Base-by-base conservation (phyloP, 2,329 filamentous ascomycete species). In the Claviceps monticola region DNA sequence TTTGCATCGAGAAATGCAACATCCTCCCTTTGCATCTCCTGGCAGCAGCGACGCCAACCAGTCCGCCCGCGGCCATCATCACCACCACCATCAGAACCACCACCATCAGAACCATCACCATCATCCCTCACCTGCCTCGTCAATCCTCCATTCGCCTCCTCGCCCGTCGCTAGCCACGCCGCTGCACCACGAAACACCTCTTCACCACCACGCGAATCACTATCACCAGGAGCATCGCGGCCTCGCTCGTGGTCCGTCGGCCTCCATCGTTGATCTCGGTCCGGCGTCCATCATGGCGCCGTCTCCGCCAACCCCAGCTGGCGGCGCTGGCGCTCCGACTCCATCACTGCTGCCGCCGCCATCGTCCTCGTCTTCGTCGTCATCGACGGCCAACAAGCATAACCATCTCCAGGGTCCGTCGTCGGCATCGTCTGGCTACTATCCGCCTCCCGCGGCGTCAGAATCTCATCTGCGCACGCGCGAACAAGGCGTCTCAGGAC, bases 401-500 rank as follows among this genome's bases (percentile, higher is more conserved):
- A 54, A 59, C 49, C 62, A 62, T 47, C 62, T 58, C 49, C 62
- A 57, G 51, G 61, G 48, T 58, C 56, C 54, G 54, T 51, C 60
- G 51, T 44, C 65, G 56, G 56, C 66, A 54, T 54, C 64, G 59
- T 21, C 54, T 55, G 50, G 16, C 41, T 53, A 51, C 52, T 54
- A 54, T 42, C 49, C 50, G 1, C 49, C 41, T 3, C 47, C 49
- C 44, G 29, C 42, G 14, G 46, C 50, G 8, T 53, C 53, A 41
- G 53, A 56, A 47, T 54, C 54, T 45, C 54, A 53, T 51, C 66
- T 67, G 54, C 62, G 62, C 55, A 52, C 60, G 46, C 70, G 66
- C 61, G 68, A 69, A 50, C 70, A 71, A 61, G 60, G 67, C 51
- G 61, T 64, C 16, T 63, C 66, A 52, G 66, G 73, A 59, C 70